A percentile compares a stretch with the other conserved stretches of the same genome.
Evolutionary conservation across 805 yeast genomes (phyloP).

Genomic region (Candida pini): DNA sequence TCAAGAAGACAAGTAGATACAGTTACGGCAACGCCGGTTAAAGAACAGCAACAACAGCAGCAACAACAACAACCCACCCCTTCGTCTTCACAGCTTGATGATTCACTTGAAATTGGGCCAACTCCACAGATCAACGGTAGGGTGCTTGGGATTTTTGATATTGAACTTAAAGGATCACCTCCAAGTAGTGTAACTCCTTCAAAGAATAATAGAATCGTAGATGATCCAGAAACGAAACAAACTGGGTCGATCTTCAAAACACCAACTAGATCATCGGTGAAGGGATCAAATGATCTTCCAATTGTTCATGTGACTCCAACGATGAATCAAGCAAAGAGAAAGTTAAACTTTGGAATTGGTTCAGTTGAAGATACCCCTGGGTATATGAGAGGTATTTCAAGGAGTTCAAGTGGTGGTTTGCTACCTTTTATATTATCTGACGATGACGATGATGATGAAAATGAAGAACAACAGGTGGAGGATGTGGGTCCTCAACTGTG

Average conservation of each 20-base stretch:
- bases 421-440: conserved; percentile 2
- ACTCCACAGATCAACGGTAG: conserved; percentile 83
- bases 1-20: neutral
- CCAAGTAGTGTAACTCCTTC: conserved; percentile 16
- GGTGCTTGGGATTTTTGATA: conserved; percentile 67
- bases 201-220: conserved; percentile 1
- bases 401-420: conserved; percentile 3
- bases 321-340: conserved; percentile 11
- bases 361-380: conserved; percentile 19
- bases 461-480: no score
- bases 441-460: conserved; percentile 1
- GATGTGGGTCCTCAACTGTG: neutral
- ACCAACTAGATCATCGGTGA: no score
- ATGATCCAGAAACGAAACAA: neutral
- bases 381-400: conserved; percentile 13
- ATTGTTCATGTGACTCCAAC: conserved; percentile 4
- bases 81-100: conserved; percentile 3
- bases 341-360: neutral
- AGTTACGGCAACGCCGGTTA: neutral
- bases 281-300: no score
- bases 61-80: conserved; percentile 4
- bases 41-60: neutral
- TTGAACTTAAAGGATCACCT: conserved; percentile 24
- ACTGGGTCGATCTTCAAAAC: conserved; percentile 22
- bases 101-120: conserved; percentile 57